phyloP scores from a whole-genome alignment of 768 basidiomycete genomes.

The Pleurotus cornucopiae region DNA sequence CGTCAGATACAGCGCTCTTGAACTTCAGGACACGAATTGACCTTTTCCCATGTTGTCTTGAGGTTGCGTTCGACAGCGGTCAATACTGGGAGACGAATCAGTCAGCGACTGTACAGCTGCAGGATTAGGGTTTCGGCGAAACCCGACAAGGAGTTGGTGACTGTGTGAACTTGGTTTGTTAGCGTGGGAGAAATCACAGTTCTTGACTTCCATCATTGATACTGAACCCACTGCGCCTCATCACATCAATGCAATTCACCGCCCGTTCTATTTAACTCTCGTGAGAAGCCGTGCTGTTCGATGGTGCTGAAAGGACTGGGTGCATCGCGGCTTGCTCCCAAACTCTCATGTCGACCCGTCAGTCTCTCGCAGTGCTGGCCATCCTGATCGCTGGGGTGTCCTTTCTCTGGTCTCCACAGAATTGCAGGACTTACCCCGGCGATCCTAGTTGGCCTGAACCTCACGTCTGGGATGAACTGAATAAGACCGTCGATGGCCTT shows the following conservation, averaged over 20 bases:
- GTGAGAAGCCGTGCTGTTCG: too few relatives aligned
- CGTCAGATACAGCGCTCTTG: slow-evolving; percentile 7
- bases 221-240: too few relatives aligned
- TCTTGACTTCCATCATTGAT: too few relatives aligned
- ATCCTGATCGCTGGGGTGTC: not conserved
- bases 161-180: not conserved
- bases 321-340: too few relatives aligned
- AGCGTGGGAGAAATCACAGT: too few relatives aligned
- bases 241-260: too few relatives aligned
- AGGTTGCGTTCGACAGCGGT: slow-evolving; percentile 33
- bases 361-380: not conserved
- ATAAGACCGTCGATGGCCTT: not conserved
- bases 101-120: slow-evolving; percentile 39
- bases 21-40: slow-evolving; percentile 21
- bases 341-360: not conserved
- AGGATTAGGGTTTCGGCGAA: slow-evolving; percentile 30
- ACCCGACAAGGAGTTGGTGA: not conserved
- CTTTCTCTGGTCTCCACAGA: not conserved
- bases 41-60: slow-evolving; percentile 78
- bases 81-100: slow-evolving; percentile 17
- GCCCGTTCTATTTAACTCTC: too few relatives aligned
- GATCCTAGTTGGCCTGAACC: not conserved
- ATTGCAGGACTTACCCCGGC: not conserved
- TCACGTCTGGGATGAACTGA: not conserved
- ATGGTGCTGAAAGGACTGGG: too few relatives aligned